These are phyloP conservation scores for Fraxinus velutina DNA, from an alignment of 305 asterid species.

Conservation along the genomic window DNA sequence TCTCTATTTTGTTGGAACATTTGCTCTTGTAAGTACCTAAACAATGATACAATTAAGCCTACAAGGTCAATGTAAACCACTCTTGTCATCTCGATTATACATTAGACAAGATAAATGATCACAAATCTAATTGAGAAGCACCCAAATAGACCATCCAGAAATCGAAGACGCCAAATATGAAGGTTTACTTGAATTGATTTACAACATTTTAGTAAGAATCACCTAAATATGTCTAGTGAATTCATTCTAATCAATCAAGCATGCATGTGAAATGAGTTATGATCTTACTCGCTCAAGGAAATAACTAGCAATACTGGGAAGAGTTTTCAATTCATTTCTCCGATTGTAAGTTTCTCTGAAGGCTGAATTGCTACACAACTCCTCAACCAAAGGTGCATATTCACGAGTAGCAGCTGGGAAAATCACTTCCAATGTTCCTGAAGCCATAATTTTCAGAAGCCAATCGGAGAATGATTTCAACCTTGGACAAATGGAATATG, in stretches of 20 bases:
- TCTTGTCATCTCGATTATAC: neutral
- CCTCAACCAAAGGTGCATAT: slow-evolving; percentile 85
- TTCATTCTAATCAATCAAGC: slow-evolving; percentile 12
- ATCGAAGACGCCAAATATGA: neutral
- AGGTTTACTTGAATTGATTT: neutral
- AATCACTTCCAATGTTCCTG: slow-evolving; percentile 84
- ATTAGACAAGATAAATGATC: neutral
- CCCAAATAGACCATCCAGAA: neutral
- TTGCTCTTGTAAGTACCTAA: neutral
- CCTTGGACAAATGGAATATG: slow-evolving; percentile 70
- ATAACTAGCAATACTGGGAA: slow-evolving; percentile 77
- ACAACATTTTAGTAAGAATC: neutral
- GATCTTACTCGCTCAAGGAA: slow-evolving; percentile 87
- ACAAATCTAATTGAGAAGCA: neutral
- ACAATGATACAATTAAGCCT: neutral
- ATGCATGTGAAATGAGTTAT: slow-evolving; percentile 1
- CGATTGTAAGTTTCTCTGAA: slow-evolving; percentile 86
- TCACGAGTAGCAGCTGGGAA: slow-evolving; percentile 98
- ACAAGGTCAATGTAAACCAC: neutral
- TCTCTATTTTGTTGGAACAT: neutral
- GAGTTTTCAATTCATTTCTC: slow-evolving; percentile 71
- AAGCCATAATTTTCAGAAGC: slow-evolving; percentile 96
- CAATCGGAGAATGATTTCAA: slow-evolving; percentile 91
- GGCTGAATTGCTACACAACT: slow-evolving; percentile 71
- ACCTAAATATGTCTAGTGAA: neutral